phyloP scores from a whole-genome alignment of 306 rosid genomes.

The Adenanthera pavonina region DNA sequence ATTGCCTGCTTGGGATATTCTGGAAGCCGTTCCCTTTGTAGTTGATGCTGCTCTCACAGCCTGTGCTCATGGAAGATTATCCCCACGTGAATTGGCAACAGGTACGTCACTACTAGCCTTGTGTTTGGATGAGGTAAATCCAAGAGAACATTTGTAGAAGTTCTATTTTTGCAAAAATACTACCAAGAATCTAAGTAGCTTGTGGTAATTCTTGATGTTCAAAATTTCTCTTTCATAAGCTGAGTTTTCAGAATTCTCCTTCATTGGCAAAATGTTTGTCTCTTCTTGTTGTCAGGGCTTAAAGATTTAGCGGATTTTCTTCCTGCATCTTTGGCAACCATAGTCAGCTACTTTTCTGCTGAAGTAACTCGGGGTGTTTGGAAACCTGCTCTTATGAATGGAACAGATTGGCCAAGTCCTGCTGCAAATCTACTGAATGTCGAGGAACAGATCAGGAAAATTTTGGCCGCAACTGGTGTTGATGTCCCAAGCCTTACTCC shows the following conservation, averaged over 20 bases:
- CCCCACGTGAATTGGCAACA: conserved; percentile 97
- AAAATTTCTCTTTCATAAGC: neutral
- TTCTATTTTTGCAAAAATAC: neutral
- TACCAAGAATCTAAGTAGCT: neutral
- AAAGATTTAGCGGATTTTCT: conserved; percentile 97
- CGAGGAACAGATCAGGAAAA: conserved; percentile 90
- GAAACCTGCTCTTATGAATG: conserved; percentile 97
- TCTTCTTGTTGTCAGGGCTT: conserved; percentile 64
- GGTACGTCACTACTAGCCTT: conserved; percentile 49
- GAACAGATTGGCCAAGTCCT: conserved; percentile 99
- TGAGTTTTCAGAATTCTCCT: neutral
- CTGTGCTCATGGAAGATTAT: conserved; percentile 91
- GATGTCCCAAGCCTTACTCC: conserved; percentile 89
- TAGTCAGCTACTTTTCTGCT: conserved; percentile 89
- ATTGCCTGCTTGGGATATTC: conserved; percentile 98
- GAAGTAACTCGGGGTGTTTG: conserved; percentile 94
- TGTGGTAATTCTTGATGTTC: neutral
- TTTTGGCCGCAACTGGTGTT: conserved; percentile 94
- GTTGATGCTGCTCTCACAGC: conserved; percentile 96
- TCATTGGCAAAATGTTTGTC: neutral
- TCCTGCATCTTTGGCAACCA: conserved; percentile 91
- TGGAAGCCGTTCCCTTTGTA: conserved; percentile 92
- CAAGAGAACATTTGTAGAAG: neutral
- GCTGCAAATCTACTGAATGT: conserved; percentile 86
- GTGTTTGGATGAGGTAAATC: neutral